Base-by-base conservation (phyloP, 768 basidiomycete species). In the Clavaria fumosa region DNA sequence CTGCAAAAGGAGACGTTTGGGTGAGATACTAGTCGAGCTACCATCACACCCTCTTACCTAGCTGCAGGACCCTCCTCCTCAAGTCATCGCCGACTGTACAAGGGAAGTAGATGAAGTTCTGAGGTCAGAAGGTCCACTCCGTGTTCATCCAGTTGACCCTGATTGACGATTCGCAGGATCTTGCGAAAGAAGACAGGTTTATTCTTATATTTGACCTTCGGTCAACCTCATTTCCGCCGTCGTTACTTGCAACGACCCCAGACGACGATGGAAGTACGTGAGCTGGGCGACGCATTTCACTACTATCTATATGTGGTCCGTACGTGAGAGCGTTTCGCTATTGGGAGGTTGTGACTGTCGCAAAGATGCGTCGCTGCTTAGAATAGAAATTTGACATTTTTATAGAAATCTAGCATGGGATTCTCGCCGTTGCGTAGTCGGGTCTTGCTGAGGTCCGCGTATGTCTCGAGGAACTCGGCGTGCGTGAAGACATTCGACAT, bases 361-460 rank as follows among this genome's bases (percentile, higher is more conserved):
- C n/a, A n/a, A n/a, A n/a, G n/a, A n/a, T n/a, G n/a, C n/a, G n/a
- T n/a, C n/a, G n/a, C n/a, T n/a, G n/a, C n/a, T 58, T 50, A 93
- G 48, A 93, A 93, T 50, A 93, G 62, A 52, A 95, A 78, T 56
- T 90, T 89, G 43, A 90, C 90, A 60, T 95, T 95, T 57, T 80
- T 72, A 55, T 95, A 96, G 55, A 79, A 90, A 47, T 79, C 75
- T 39, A 90, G 50, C 67, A 95, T 66, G 5, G 90, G 85, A 53
- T 90, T 91, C 58, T 84, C 84, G 35, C 90, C 86, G 53, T 72
- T 90, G 43, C 61, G 63, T 38, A 89, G 57, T 31, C 64, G 66
- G 15, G 93, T 95, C 54, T 61, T 65, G 42, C 60, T 62, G 23
- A 86, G 50, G 43, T 88, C 76, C 26, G 75, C 89, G 52, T 86